Conservation (phyloP, 2,329 filamentous ascomycete genomes). For the Fusarium incarnatum region DNA sequence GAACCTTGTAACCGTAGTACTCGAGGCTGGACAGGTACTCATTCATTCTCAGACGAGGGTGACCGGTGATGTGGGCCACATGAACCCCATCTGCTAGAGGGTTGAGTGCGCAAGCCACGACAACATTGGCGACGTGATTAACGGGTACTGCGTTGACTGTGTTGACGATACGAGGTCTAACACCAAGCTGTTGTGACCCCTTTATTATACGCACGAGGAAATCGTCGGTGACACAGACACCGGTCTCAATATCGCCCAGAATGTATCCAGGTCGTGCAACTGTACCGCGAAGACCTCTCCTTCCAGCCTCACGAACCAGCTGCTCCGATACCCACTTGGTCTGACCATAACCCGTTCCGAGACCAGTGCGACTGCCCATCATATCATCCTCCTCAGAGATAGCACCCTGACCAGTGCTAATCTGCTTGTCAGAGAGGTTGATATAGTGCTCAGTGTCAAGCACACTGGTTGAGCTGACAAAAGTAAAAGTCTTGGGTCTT, state of each 20-base stretch:
- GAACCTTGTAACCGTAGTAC: conserved; percentile 79
- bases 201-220: conserved; percentile 90
- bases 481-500: conserved; percentile 80
- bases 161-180: conserved; percentile 82
- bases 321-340: conserved; percentile 84
- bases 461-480: conserved; percentile 81
- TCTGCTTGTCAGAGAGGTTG: conserved; percentile 69
- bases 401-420: conserved; percentile 67
- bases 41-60: conserved; percentile 82
- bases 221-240: conserved; percentile 84
- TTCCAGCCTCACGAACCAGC: conserved; percentile 81
- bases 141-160: conserved; percentile 92
- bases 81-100: conserved; percentile 64
- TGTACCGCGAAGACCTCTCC: conserved; percentile 78
- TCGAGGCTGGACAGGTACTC: conserved; percentile 77
- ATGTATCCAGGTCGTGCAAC: conserved; percentile 90
- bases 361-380: conserved; percentile 77
- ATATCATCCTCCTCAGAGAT: conserved; percentile 71
- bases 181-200: conserved; percentile 83
- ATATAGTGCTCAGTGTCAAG: conserved; percentile 88
- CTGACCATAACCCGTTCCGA: conserved; percentile 91
- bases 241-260: conserved; percentile 76
- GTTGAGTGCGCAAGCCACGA: conserved; percentile 77
- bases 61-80: conserved; percentile 82
- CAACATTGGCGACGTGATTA: conserved; percentile 82